A percentile compares a stretch with the other conserved stretches of the same genome.
phyloP scores from a whole-genome alignment of 495 filamentous ascomycete genomes.

The Entonaema liquescens region DNA sequence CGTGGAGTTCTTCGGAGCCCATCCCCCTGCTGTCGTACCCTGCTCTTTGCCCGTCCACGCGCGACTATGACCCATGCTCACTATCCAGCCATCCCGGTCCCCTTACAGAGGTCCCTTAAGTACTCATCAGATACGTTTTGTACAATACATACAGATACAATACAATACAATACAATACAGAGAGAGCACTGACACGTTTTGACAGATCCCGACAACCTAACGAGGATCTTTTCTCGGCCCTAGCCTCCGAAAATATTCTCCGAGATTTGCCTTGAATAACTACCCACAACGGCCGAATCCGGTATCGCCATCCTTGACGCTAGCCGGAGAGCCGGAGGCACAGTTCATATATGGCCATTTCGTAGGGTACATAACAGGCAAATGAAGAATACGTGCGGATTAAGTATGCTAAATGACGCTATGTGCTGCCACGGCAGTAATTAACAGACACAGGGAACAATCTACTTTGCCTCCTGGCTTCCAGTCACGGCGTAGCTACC shows the following conservation, averaged over 20 bases:
- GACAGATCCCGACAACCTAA: constrained; percentile 8
- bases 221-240: constrained; percentile 40
- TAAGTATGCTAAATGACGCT: constrained; percentile 17
- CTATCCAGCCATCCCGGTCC: constrained; percentile 28
- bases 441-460: constrained; percentile 15
- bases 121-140: neutral
- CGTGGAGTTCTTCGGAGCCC: constrained; percentile 34
- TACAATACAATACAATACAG: too few species aligned
- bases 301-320: constrained; percentile 23
- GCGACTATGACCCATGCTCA: constrained; percentile 26
- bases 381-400: constrained; percentile 13
- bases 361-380: neutral
- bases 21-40: constrained; percentile 23
- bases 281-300: constrained; percentile 33
- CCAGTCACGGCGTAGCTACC: constrained; percentile 24
- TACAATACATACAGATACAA: constrained; percentile 5
- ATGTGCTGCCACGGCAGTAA: neutral
- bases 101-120: neutral
- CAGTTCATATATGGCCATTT: neutral
- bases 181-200: constrained; percentile 27
- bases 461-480: constrained; percentile 13
- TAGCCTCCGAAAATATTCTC: constrained; percentile 44
- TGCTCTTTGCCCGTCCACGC: constrained; percentile 24
- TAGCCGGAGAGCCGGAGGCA: constrained; percentile 31
- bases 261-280: constrained; percentile 33